Evolutionary conservation across 371 early-diverging fungal species (phyloP).

Genomic region (Circinella minor): DNA sequence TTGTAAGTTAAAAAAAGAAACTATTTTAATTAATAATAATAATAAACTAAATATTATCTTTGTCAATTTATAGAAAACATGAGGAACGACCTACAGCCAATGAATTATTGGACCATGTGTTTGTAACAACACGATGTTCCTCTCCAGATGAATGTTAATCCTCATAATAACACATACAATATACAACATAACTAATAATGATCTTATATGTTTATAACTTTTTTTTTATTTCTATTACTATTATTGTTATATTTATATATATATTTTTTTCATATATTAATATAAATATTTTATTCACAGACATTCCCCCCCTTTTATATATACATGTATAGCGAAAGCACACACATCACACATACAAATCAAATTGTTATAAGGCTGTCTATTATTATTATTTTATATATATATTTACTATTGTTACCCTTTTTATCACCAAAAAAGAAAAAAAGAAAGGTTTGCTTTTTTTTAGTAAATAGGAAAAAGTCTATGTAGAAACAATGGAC

Average conservation of each 20-base stretch:
- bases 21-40: not conserved
- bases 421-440: too few species aligned
- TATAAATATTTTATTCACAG: not conserved
- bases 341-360: too few species aligned
- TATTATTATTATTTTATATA: too few species aligned
- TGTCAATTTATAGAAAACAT: conserved; percentile 49
- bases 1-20: conserved; percentile 47
- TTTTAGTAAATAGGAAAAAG: conserved; percentile 16
- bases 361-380: too few species aligned
- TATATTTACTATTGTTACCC: not conserved
- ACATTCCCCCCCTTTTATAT: too few species aligned
- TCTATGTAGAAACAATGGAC: conserved; percentile 13
- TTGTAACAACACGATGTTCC: conserved; percentile 22
- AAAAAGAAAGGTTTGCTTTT: too few species aligned
- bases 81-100: conserved; percentile 65
- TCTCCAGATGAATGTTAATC: conserved; percentile 1
- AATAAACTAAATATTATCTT: not conserved
- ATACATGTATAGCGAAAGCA: too few species aligned
- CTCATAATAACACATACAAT: not conserved
- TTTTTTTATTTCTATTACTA: too few species aligned
- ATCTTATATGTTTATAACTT: not conserved
- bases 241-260: not conserved
- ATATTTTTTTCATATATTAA: not conserved
- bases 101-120: conserved; percentile 63
- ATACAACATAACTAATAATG: not conserved